Evolutionary conservation across 768 basidiomycete species (phyloP), one percentile per base, ranked within the genome.

Genomic region (Amanita pallidorosea): DNA sequence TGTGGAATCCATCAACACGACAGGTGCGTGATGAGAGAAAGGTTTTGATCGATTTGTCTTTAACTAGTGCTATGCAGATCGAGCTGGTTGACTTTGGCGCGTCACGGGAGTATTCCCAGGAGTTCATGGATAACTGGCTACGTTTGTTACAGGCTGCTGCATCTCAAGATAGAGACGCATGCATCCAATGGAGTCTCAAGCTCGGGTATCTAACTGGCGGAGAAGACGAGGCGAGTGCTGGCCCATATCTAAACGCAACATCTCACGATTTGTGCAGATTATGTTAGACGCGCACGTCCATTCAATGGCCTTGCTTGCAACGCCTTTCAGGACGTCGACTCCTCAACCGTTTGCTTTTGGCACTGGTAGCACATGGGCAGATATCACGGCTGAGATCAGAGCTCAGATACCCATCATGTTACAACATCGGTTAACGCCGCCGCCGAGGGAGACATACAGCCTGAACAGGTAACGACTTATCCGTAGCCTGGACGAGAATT

Each of bases 21-120:
- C 78, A 82, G 73, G 87, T 84, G 13, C 1, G 61, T 52, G 12
- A 17, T 18, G n/a, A 3, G 18, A 27, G 36, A 17, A 22, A 11
- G 7, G 40, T 35, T 45, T n/a, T 22, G 5, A 23, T 27, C 9
- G 18, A 36, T 45, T 51, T 5, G 47, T 25, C 34, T 36, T 20
- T 34, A 27, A 35, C 4, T 27, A 15, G 18, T 41, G 18, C 22
- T 31, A n/a, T n/a, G 36, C 54, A 89, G 82, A 70, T 94, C 34
- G 88, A 88, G 56, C 70, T 99, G 22, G 87, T 99, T 47, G 96
- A 99, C 65, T 98, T 98, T 59, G 96, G 96, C 29, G 96, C 96
- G 8, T 92, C 92, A 0, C 76, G 93, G 22, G 82, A 80, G 57
- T 99, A 97, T 66, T 74, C 79, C 0, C 80, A 80, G 53, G 75